Conservation (phyloP, 2,329 filamentous ascomycete species). For the Pseudopithomyces maydicus region DNA sequence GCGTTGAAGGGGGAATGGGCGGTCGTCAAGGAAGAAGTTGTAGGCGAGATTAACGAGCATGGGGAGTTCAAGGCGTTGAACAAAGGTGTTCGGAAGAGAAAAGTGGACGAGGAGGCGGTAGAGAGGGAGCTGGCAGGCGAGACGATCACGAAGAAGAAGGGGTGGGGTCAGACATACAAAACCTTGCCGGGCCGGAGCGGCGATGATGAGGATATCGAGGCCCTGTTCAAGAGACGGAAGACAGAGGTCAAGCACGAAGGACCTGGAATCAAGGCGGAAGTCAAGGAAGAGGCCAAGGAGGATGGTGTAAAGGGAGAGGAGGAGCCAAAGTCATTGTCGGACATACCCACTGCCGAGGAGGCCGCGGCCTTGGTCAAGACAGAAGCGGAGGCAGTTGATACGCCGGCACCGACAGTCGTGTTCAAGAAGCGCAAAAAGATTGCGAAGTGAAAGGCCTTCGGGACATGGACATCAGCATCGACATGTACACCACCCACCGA, state of each 20-base stretch:
- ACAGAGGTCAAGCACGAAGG: slow-evolving; percentile 21
- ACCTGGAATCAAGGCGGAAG: slow-evolving; percentile 10
- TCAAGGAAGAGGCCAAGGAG: slow-evolving; percentile 40
- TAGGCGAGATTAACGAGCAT: slow-evolving; percentile 49
- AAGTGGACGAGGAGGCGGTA: slow-evolving; percentile 64
- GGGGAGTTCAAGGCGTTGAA: slow-evolving; percentile 54
- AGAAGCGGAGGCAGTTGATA: slow-evolving; percentile 22
- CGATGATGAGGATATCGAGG: slow-evolving; percentile 69
- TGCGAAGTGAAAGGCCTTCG: slow-evolving; percentile 49
- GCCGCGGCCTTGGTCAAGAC: slow-evolving; percentile 27
- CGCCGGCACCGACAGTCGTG: slow-evolving; percentile 56
- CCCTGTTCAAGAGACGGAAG: slow-evolving; percentile 51
- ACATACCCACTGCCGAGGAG: slow-evolving; percentile 27
- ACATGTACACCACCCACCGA: neutral
- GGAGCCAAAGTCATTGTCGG: slow-evolving; percentile 10
- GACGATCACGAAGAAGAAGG: slow-evolving; percentile 45
- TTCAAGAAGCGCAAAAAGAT: slow-evolving; percentile 81
- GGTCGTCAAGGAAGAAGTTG: slow-evolving; percentile 59
- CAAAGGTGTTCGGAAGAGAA: slow-evolving; percentile 67
- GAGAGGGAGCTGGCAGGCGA: slow-evolving; percentile 64
- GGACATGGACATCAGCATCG: neutral
- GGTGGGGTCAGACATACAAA: slow-evolving; percentile 54
- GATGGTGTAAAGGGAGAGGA: slow-evolving; percentile 53
- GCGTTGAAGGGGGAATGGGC: slow-evolving; percentile 91
- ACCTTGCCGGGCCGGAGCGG: slow-evolving; percentile 51